A percentile compares a stretch with the other conserved stretches of the same genome.
phyloP scores from a whole-genome alignment of 23 red algal species.

The Cyanidioschyzon merolae region DNA sequence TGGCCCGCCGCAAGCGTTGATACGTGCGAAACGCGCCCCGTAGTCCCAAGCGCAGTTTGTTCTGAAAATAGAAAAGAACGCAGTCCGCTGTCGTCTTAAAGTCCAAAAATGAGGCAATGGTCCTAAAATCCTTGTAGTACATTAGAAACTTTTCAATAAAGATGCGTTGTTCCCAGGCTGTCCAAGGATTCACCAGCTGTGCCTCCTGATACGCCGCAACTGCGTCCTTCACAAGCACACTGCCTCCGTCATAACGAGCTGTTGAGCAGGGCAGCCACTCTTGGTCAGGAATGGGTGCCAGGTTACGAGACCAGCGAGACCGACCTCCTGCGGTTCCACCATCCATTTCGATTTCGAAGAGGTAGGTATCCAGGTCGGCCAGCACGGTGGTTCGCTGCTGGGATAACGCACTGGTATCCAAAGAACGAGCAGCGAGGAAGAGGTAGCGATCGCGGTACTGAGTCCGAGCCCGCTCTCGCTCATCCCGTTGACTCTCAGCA shows the following conservation, averaged over 20 bases:
- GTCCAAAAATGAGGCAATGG: constrained; percentile 67
- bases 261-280: constrained; percentile 22
- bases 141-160: constrained; percentile 78
- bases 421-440: constrained; percentile 25
- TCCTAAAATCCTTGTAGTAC: constrained; percentile 73
- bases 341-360: constrained; percentile 42
- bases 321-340: constrained; percentile 54
- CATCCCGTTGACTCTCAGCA: neutral
- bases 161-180: constrained; percentile 30
- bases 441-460: constrained; percentile 30
- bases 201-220: constrained; percentile 38
- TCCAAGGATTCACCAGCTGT: constrained; percentile 74
- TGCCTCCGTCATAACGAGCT: constrained; percentile 23
- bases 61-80: constrained; percentile 89
- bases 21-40: constrained; percentile 35
- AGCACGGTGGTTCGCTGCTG: constrained; percentile 18
- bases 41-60: constrained; percentile 71
- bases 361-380: constrained; percentile 40
- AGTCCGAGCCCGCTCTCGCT: neutral
- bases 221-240: constrained; percentile 51
- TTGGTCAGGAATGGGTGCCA: constrained; percentile 55
- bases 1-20: neutral
- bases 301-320: constrained; percentile 38
- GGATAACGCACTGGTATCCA: constrained; percentile 6
- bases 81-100: constrained; percentile 75